These are phyloP conservation scores for Calocybe cyanea DNA, from an alignment of 768 basidiomycete genomes.

Conservation along the genomic window DNA sequence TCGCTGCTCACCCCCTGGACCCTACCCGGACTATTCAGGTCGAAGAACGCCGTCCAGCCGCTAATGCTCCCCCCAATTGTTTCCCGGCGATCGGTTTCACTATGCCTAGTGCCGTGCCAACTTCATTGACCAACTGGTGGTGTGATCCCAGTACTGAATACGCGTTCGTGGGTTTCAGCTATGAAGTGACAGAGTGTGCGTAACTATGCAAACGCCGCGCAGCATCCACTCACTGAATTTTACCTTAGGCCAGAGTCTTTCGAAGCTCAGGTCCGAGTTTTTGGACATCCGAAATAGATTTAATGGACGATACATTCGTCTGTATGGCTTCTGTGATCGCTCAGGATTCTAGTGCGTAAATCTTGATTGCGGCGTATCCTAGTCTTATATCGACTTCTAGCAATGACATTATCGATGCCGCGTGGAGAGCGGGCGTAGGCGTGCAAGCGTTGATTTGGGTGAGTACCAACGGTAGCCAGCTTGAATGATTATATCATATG, in stretches of 20 bases:
- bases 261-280: slow-evolving; percentile 32
- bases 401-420: slow-evolving; percentile 62
- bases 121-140: slow-evolving; percentile 55
- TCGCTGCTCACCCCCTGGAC: slow-evolving; percentile 8
- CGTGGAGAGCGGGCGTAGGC: slow-evolving; percentile 64
- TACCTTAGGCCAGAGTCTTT: slow-evolving; percentile 56
- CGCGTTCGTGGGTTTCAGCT: slow-evolving; percentile 75
- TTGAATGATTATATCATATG: not conserved
- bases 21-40: slow-evolving; percentile 11
- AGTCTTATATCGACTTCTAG: slow-evolving; percentile 15
- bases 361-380: not conserved
- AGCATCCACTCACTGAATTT: not conserved
- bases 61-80: slow-evolving; percentile 15
- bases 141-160: slow-evolving; percentile 62
- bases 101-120: slow-evolving; percentile 51
- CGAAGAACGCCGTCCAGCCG: not conserved
- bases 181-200: slow-evolving; percentile 63
- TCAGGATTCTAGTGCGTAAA: slow-evolving; percentile 41
- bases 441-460: slow-evolving; percentile 78
- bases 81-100: slow-evolving; percentile 20
- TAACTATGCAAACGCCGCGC: not conserved
- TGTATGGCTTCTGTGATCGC: slow-evolving; percentile 46
- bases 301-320: slow-evolving; percentile 58
- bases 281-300: slow-evolving; percentile 9
- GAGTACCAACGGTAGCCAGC: slow-evolving; percentile 14